A percentile compares a stretch with the other conserved stretches of the same genome.
Evolutionary conservation across 352 stramenopile genomes (phyloP).

Genomic region (Phytophthora podocarpi): DNA sequence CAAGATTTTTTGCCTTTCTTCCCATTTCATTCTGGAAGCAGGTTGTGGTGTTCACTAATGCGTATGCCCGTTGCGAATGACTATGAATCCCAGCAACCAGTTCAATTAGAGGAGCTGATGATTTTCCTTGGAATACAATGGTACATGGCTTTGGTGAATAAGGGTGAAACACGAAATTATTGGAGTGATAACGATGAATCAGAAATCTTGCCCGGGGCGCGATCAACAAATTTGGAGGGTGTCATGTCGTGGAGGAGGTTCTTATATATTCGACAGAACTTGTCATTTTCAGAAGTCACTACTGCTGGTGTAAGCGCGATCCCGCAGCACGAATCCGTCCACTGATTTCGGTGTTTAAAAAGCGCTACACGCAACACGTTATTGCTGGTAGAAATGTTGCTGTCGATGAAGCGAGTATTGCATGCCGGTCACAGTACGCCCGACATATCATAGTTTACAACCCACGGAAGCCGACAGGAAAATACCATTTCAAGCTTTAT

Average conservation of each 20-base stretch:
- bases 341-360: conserved; percentile 18
- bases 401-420: conserved; percentile 2
- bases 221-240: neutral
- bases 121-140: too few species aligned
- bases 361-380: conserved; percentile 19
- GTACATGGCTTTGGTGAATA: too few species aligned
- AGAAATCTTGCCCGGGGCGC: neutral
- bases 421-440: conserved; percentile 10
- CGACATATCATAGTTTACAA: conserved; percentile 40
- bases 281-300: neutral
- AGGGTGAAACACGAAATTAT: too few species aligned
- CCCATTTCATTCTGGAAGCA: conserved; percentile 7
- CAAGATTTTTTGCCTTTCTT: conserved; percentile 9
- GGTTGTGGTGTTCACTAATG: neutral
- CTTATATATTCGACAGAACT: conserved; percentile 4
- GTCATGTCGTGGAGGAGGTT: neutral
- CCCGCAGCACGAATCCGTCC: conserved; percentile 13
- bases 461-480: conserved; percentile 18
- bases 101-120: too few species aligned
- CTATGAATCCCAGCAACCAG: too few species aligned
- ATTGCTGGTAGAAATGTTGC: neutral
- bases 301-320: neutral
- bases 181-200: too few species aligned
- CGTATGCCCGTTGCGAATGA: too few species aligned
- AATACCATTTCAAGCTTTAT: conserved; percentile 19